Evolutionary conservation across 208 protist genomes (phyloP).

Genomic region (Trypanosoma cruzi): DNA sequence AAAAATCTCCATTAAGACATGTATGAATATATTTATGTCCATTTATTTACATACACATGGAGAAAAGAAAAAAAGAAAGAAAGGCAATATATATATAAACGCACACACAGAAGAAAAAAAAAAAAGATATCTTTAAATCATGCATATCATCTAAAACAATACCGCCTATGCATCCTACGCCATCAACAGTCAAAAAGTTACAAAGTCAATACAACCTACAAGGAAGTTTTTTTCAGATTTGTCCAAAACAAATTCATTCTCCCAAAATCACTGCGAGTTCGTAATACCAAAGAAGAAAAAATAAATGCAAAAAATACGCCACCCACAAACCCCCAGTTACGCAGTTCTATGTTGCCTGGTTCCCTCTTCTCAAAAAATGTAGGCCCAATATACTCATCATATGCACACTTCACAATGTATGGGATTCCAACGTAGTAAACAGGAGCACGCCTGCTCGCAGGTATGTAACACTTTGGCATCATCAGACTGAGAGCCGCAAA

Average conservation of each 20-base stretch:
- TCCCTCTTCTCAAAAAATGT: slow-evolving; percentile 55
- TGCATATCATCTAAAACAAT: background rate
- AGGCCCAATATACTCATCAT: slow-evolving; percentile 82
- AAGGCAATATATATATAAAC: background rate
- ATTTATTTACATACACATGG: background rate
- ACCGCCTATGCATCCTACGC: background rate
- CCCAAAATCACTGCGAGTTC: slow-evolving; percentile 49
- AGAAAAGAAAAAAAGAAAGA: background rate
- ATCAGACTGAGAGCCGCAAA: slow-evolving; percentile 72
- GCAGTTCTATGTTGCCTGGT: slow-evolving; percentile 56
- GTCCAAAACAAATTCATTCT: slow-evolving; percentile 43
- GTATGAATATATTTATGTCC: background rate
- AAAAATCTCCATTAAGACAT: background rate
- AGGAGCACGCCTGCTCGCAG: slow-evolving; percentile 49
- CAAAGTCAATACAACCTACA: too few species aligned
- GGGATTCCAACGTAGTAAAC: slow-evolving; percentile 51
- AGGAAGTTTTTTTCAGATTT: slow-evolving; percentile 29
- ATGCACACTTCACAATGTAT: slow-evolving; percentile 73
- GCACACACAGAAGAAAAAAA: background rate
- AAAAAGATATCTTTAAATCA: background rate
- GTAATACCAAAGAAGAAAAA: slow-evolving; percentile 67
- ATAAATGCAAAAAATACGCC: slow-evolving; percentile 83
- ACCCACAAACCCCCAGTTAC: slow-evolving; percentile 86
- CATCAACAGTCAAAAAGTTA: too few species aligned
- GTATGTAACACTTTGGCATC: slow-evolving; percentile 67